A percentile compares a stretch with the other conserved stretches of the same genome.
Conservation (phyloP, 768 basidiomycete species). For the Russula virescens region DNA sequence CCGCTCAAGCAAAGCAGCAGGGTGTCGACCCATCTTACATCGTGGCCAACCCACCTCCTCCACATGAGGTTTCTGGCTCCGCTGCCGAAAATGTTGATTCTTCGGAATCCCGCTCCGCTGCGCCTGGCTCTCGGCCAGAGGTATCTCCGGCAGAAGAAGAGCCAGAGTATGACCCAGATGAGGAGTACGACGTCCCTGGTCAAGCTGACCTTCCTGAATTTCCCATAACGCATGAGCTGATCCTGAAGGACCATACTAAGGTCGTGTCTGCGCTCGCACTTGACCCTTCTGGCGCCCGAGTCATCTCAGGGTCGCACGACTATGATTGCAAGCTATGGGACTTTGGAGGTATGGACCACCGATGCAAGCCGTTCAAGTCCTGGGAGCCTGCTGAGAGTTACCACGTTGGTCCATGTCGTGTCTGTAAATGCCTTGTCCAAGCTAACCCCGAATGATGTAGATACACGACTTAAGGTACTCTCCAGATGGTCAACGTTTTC, state of each 20-base stretch:
- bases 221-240: slow-evolving; percentile 86
- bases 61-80: neutral
- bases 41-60: slow-evolving; percentile 23
- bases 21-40: slow-evolving; percentile 27
- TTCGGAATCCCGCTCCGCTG: neutral
- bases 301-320: slow-evolving; percentile 90
- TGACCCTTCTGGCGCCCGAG: slow-evolving; percentile 90
- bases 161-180: slow-evolving; percentile 36
- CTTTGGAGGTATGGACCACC: slow-evolving; percentile 93
- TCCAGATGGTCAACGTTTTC: slow-evolving; percentile 76
- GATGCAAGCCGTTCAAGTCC: slow-evolving; percentile 90
- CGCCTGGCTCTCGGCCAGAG: slow-evolving; percentile 13
- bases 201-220: slow-evolving; percentile 55
- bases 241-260: slow-evolving; percentile 93
- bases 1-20: slow-evolving; percentile 25
- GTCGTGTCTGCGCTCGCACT: slow-evolving; percentile 88
- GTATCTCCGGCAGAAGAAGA: slow-evolving; percentile 26
- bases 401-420: slow-evolving; percentile 51
- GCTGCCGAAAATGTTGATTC: neutral
- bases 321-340: slow-evolving; percentile 99
- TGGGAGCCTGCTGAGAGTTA: slow-evolving; percentile 95
- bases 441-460: slow-evolving; percentile 36
- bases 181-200: slow-evolving; percentile 38
- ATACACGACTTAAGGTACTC: slow-evolving; percentile 90
- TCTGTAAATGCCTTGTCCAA: slow-evolving; percentile 10